Percentiles rank a stretch among this genome's conserved stretches.
Conservation (phyloP, 306 rosid species). For the Morella rubra region DNA sequence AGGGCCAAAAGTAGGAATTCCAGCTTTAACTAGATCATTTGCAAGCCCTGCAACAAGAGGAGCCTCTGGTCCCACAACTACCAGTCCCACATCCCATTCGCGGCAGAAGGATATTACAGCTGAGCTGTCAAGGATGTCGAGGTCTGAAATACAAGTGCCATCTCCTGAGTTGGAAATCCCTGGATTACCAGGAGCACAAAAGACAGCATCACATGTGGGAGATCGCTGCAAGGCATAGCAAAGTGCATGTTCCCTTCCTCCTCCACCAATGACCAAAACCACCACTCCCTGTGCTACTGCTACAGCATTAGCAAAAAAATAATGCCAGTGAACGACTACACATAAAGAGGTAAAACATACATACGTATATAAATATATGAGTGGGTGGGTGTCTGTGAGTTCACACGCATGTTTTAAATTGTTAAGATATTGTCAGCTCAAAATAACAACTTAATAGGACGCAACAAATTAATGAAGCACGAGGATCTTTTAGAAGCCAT, state of each 20-base stretch:
- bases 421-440: neutral
- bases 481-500: neutral
- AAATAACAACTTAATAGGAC: neutral
- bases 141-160: constrained; percentile 76
- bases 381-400: no score
- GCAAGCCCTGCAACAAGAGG: constrained; percentile 86
- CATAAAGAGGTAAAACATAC: neutral
- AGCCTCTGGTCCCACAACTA: constrained; percentile 93
- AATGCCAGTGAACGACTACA: constrained; percentile 9
- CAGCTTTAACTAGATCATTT: constrained; percentile 65
- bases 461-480: neutral
- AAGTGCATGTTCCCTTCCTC: constrained; percentile 96
- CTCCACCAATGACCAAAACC: constrained; percentile 92
- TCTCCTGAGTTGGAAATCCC: constrained; percentile 83
- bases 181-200: constrained; percentile 93
- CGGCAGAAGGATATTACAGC: constrained; percentile 70
- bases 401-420: no score
- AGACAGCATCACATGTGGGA: constrained; percentile 61
- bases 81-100: constrained; percentile 75
- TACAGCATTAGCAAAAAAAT: constrained; percentile 16
- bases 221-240: constrained; percentile 91
- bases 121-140: constrained; percentile 55
- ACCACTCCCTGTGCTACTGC: constrained; percentile 47
- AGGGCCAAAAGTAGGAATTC: constrained; percentile 90
- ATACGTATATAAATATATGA: no score